Percentiles rank a stretch among this genome's conserved stretches.
phyloP scores from a whole-genome alignment of 2,329 filamentous ascomycete genomes.

The Sphaceloma murrayae region DNA sequence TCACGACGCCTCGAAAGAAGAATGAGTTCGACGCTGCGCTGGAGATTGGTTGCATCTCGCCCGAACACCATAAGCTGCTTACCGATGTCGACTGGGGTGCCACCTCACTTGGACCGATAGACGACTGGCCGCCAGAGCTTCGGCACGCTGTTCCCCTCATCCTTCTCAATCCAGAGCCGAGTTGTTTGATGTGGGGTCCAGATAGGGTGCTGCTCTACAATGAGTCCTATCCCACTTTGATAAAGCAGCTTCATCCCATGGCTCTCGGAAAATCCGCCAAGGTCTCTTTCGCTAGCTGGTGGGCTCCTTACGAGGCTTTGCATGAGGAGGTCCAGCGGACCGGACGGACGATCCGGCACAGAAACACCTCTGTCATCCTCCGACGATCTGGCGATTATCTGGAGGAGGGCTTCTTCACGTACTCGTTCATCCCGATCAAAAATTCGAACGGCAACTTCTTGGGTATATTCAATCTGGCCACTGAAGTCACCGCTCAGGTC shows the following conservation, averaged over 20 bases:
- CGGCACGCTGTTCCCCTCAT: constrained; percentile 4
- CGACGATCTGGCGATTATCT: not conserved
- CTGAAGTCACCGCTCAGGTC: constrained; percentile 6
- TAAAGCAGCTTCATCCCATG: constrained; percentile 19
- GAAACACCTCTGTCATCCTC: not conserved
- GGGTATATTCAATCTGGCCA: not conserved
- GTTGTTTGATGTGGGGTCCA: constrained; percentile 15
- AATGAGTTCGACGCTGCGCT: constrained; percentile 11
- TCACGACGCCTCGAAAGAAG: not conserved
- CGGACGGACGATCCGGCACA: not conserved
- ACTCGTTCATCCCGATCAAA: constrained; percentile 8
- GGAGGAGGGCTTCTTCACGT: constrained; percentile 11
- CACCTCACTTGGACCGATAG: constrained; percentile 13
- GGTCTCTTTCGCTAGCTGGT: not conserved
- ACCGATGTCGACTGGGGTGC: constrained; percentile 13
- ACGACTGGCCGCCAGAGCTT: constrained; percentile 16
- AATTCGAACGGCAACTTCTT: not conserved
- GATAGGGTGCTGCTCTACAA: constrained; percentile 21
- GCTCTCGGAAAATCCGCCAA: constrained; percentile 3
- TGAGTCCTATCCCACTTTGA: constrained; percentile 19
- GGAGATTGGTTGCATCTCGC: constrained; percentile 9
- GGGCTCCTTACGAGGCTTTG: not conserved
- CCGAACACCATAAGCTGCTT: not conserved
- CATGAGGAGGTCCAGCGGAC: not conserved
- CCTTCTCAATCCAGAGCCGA: constrained; percentile 13